Base-by-base conservation (phyloP, 805 yeast species). In the Lipomyces anomalus region DNA sequence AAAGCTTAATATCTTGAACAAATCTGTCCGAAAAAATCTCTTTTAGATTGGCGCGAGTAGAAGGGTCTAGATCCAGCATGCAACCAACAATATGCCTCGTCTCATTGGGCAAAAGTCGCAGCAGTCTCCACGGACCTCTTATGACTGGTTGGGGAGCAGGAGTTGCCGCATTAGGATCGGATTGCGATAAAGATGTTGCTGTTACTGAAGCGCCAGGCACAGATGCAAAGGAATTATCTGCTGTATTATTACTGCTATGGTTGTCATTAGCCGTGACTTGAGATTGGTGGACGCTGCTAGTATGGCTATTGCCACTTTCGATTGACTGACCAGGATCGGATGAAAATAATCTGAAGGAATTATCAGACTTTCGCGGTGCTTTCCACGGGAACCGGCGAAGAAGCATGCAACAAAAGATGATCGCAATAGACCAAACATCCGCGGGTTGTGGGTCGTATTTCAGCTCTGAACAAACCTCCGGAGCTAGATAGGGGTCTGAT, bases 361-460 rank as follows among this genome's bases (percentile, higher is more conserved):
- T 79, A 62, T 89, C 96, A 4, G 78, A 68, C 22, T 69, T 66
- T 54, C 82, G 80, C n/a, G 97, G 96, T 2, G 89, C 76, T 62
- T 87, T 87, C 98, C 98, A 90, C 1, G 98, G 97, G 66, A 90
- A 90, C 49, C 95, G 68, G 55, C 83, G 77, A 55, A 89, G 68
- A 2, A 82, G 72, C 89, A 88, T 84, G 67, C 97, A 89, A 63
- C 95, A 87, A 61, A 75, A 90, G 43, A 92, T 86, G 23, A 90
- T 85, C 0, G 95, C 97, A 43, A 86, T 70, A 1, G 95, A 85
- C 98, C 98, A 90, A 20, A 89, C 77, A 62, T 90, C 98, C 2
- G 81, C 86, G 4, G 82, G 80, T 42, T 92, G 76, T 17, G 97
- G 92, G 63, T 90, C 96, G 63, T 90, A 90, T 20, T 64, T 64